These are phyloP conservation scores for Aspergillus sparsus DNA, from an alignment of 495 filamentous ascomycete genomes.

Conservation along the genomic window DNA sequence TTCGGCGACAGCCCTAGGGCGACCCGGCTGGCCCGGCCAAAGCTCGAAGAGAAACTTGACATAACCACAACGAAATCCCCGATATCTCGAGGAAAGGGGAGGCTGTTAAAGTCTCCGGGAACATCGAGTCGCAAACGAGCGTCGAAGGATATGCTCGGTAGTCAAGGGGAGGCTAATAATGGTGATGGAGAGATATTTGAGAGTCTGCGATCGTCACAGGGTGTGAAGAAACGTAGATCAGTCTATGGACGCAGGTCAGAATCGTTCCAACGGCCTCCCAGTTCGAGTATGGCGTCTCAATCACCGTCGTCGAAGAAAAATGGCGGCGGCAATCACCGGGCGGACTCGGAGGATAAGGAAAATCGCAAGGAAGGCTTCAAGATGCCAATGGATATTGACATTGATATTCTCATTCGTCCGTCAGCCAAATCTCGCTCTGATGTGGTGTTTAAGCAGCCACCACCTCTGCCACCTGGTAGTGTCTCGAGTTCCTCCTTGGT, in stretches of 20 bases:
- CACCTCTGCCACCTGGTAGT: conserved; percentile 20
- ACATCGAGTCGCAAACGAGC: conserved; percentile 21
- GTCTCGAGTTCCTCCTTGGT: conserved; percentile 30
- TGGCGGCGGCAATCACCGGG: background rate
- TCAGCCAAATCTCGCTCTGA: conserved; percentile 17
- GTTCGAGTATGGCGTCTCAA: conserved; percentile 23
- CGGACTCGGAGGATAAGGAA: conserved; percentile 15
- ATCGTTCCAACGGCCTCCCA: conserved; percentile 13
- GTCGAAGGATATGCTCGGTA: conserved; percentile 9
- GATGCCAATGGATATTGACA: conserved; percentile 31
- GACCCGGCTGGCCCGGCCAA: conserved; percentile 14
- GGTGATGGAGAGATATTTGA: conserved; percentile 24
- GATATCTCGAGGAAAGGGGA: conserved; percentile 11
- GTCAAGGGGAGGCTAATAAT: conserved; percentile 13
- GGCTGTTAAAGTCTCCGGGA: conserved; percentile 7
- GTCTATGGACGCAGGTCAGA: background rate
- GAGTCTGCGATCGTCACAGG: conserved; percentile 23
- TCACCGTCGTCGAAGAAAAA: conserved; percentile 15
- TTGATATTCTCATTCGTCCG: conserved; percentile 15
- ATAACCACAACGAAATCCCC: background rate
- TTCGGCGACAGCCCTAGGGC: conserved; percentile 19
- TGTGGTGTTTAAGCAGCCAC: conserved; percentile 31
- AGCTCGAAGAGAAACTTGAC: conserved; percentile 30
- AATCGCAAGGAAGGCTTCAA: conserved; percentile 28
- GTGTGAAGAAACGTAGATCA: conserved; percentile 25